Base-by-base conservation (phyloP, 768 basidiomycete genomes). In the Kondoa subrosea region DNA sequence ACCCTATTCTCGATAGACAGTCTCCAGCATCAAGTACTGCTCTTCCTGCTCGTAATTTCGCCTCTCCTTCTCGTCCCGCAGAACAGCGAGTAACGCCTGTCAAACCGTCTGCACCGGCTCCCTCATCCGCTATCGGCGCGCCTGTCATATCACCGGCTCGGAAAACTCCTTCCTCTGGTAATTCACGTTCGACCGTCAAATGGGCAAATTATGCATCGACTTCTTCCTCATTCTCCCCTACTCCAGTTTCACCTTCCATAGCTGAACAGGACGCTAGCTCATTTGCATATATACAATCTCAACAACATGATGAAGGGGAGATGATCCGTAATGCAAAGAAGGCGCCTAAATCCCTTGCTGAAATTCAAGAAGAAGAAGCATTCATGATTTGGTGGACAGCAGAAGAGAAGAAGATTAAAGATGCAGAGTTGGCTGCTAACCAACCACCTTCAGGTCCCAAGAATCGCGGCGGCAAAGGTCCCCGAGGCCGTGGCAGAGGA, bases 361-460 rank as follows among this genome's bases (percentile, higher is more conserved):
- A 75, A 4, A 68, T 75, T 16, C 74, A 74, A 70, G 65, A 34
- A n/a, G 67, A 71, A 57, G 74, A 75, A 34, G 73, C 70, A 57
- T 75, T 75, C 32, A 68, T n/a, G 56, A 57, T 30, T 12, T 75
- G 74, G 74, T 75, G 71, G 34, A 73, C 63, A 34, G 70, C 66
- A 58, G 74, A 75, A 63, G 60, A 17, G 57, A 58, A 60, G 32
- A 65, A 25, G 30, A 27, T 25, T 60, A 12, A 60, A 25, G 58
- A 60, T 8, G 40, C 40, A 50, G 40, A 50, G 25, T 4, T 14
- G 25, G 58, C 58, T 31, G 58, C 58, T 4, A 8, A 12, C 14
- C 4, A 15, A 32, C 61, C 61, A 32, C 61, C 26, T 26, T 16
- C 8, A 12, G 12, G 14, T 14, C 14, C n/a, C 25, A 31, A 32